These are phyloP conservation scores for Canariomyces notabilis DNA, from an alignment of 2,329 filamentous ascomycete genomes.

Conservation along the genomic window DNA sequence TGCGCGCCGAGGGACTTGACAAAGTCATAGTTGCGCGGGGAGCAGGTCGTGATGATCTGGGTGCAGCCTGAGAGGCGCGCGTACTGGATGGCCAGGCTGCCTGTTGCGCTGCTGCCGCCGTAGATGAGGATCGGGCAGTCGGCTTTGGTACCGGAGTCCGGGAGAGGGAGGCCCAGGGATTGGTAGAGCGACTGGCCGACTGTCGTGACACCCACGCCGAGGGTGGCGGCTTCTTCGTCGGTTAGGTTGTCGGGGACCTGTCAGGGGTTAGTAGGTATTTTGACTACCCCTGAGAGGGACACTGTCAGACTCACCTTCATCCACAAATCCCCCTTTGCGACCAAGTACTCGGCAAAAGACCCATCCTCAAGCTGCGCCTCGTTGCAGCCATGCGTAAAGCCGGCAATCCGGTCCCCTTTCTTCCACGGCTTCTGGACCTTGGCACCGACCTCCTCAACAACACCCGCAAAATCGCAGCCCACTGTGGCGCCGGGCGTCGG, in stretches of 20 bases:
- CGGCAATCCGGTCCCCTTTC: conserved; percentile 43
- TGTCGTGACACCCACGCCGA: conserved; percentile 37
- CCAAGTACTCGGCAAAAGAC: conserved; percentile 36
- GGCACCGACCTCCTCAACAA: conserved; percentile 41
- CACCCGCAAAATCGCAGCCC: conserved; percentile 44
- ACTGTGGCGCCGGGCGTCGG: conserved; percentile 9
- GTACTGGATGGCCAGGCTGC: conserved; percentile 44
- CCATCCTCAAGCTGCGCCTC: conserved; percentile 36
- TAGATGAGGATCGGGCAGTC: conserved; percentile 39
- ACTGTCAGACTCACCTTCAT: conserved; percentile 24
- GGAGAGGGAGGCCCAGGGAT: conserved; percentile 40
- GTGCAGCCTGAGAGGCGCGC: conserved; percentile 36
- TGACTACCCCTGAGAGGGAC: too few species aligned
- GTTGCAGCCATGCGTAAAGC: conserved; percentile 37
- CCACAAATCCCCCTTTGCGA: conserved; percentile 36
- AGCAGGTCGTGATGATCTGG: conserved; percentile 36
- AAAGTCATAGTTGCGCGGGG: conserved; percentile 34
- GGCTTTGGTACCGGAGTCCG: conserved; percentile 35
- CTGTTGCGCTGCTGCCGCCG: conserved; percentile 50
- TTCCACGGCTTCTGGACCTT: conserved; percentile 38
- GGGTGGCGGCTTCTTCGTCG: conserved; percentile 41
- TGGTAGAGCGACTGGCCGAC: conserved; percentile 47
- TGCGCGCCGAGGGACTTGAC: conserved; percentile 41
- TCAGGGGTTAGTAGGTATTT: too few species aligned
- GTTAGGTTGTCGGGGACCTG: conserved; percentile 39